Evolutionary conservation across 2,329 filamentous ascomycete species (phyloP).

Genomic region (Dactylellina parvicollis): DNA sequence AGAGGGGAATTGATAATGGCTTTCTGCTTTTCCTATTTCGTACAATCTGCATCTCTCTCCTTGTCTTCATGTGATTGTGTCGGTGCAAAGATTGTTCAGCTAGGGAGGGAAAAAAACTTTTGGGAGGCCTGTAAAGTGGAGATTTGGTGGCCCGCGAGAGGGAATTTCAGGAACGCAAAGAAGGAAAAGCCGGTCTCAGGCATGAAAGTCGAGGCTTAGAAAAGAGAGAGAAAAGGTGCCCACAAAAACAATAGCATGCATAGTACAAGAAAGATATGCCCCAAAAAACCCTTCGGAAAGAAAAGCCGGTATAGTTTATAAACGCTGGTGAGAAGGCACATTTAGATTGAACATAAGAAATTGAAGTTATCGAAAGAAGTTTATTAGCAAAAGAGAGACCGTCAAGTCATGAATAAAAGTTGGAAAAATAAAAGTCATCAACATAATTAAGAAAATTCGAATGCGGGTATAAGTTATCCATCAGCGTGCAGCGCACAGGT

Average conservation of each 20-base stretch:
- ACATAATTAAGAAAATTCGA: slow-evolving; percentile 22
- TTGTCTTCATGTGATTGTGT: slow-evolving; percentile 14
- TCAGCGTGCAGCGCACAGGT: slow-evolving; percentile 52
- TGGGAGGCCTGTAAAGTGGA: not conserved
- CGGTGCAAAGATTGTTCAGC: not conserved
- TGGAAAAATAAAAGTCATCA: slow-evolving; percentile 20
- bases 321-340: not conserved
- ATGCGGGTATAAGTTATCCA: slow-evolving; percentile 47
- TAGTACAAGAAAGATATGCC: not conserved
- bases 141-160: not conserved
- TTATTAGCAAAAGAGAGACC: not conserved
- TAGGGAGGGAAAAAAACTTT: not conserved
- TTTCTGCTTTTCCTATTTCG: not conserved
- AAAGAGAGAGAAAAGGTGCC: not conserved
- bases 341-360: slow-evolving; percentile 1
- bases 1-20: not conserved
- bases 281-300: not conserved
- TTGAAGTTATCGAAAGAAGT: no score
- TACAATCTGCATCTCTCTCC: slow-evolving; percentile 12
- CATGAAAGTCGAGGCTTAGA: not conserved
- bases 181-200: not conserved
- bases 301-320: not conserved
- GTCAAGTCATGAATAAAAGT: slow-evolving; percentile 2
- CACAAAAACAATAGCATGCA: not conserved
- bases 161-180: not conserved